Base-by-base conservation (phyloP, 805 yeast species). In the Metschnikowia kunwiensis region DNA sequence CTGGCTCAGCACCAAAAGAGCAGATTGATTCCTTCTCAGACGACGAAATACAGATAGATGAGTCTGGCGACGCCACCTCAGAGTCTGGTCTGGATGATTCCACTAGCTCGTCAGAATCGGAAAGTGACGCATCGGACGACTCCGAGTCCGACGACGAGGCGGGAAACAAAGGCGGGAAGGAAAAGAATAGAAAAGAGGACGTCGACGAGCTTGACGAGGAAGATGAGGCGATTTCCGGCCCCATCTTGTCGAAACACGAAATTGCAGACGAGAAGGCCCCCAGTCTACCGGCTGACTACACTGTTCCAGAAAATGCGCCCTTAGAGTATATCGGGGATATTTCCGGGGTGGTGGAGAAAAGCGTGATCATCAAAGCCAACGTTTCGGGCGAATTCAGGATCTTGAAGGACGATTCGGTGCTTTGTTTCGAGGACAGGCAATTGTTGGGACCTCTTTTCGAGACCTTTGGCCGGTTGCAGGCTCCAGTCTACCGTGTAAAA, bases 361-460 rank as follows among this genome's bases (percentile, higher is more conserved):
- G 83, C 39, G 74, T 84, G 1, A 74, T 93, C 5, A 68, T 93
- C 16, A 78, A 78, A 49, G 93, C 95, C 0, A 61, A 63, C 10
- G 59, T 71, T 1, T 85, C 96, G 2, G 97, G 94, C 9, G 97
- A 93, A 52, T 83, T 80, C 54, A 67, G 89, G 27, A 83, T 88
- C 3, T 66, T 91, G 23, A 84, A 80, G 46, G 97, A 87, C 36
- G 82, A 81, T 11, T 81, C 95, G 0, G 67, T 91, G 0, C 69
- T 91, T 3, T 86, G 96, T 52, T 73, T 88, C 29, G 81, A 78
- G 44, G 87, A 86, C 54, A 69, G 82, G 30, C 69, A 75, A 2
- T 61, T 82, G 1, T 50, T 93, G 11, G 97, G 97, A 0, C 80
- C 82, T 1, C 63, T 91, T 7, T 83, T 78, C 53, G 98, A 93